Evolutionary conservation across 768 basidiomycete species (phyloP).

Genomic region (Dentipellis sp.): DNA sequence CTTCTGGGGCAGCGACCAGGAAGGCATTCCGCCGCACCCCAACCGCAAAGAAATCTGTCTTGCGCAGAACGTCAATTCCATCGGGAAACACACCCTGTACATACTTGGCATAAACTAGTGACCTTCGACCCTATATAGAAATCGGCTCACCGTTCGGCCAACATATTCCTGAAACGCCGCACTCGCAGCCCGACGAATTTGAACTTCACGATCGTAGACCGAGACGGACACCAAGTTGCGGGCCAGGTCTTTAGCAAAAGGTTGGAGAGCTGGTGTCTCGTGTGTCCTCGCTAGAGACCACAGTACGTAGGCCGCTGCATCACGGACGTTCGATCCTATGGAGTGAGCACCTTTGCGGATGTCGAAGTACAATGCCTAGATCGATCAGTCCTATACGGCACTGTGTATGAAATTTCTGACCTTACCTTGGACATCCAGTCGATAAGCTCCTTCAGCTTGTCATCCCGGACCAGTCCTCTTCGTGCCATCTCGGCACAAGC

Average conservation of each 20-base stretch:
- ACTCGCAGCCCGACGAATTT: slow-evolving; percentile 91
- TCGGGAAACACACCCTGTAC: slow-evolving; percentile 79
- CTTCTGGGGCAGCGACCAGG: slow-evolving; percentile 74
- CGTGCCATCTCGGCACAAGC: slow-evolving; percentile 91
- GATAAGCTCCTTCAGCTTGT: slow-evolving; percentile 53
- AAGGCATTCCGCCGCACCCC: slow-evolving; percentile 81
- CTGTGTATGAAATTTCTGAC: slow-evolving; percentile 25
- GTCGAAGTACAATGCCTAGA: slow-evolving; percentile 85
- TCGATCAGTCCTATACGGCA: slow-evolving; percentile 7
- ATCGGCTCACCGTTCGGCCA: slow-evolving; percentile 69
- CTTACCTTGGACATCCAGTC: slow-evolving; percentile 77
- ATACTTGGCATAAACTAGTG: slow-evolving; percentile 7
- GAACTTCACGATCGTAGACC: slow-evolving; percentile 87
- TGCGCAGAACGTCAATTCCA: slow-evolving; percentile 87
- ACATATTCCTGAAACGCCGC: slow-evolving; percentile 98
- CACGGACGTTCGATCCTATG: slow-evolving; percentile 89
- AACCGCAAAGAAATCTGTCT: slow-evolving; percentile 93
- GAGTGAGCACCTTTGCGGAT: slow-evolving; percentile 88
- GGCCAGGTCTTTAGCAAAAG: slow-evolving; percentile 59
- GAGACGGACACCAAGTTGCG: slow-evolving; percentile 68
- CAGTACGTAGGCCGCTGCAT: slow-evolving; percentile 87
- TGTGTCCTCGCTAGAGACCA: slow-evolving; percentile 90
- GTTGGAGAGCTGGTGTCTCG: slow-evolving; percentile 44
- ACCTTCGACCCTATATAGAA: background rate
- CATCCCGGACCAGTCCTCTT: slow-evolving; percentile 55